Evolutionary conservation across 192 early-diverging fungal species (phyloP).

Genomic region (Backusella macrospora): DNA sequence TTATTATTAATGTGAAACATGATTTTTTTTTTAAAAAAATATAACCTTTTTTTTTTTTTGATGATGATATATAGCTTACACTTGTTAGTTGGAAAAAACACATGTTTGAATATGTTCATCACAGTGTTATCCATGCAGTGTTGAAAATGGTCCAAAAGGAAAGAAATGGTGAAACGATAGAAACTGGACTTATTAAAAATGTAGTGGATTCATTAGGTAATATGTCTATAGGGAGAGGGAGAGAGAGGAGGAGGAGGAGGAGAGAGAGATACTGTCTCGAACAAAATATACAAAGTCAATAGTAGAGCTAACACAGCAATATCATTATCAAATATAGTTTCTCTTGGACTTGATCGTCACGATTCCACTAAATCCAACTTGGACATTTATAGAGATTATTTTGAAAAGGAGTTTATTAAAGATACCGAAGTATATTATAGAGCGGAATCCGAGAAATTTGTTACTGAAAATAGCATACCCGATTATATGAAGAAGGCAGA

Average conservation of each 20-base stretch:
- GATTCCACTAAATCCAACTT: conserved; percentile 79
- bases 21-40: neutral
- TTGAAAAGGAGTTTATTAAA: conserved; percentile 81
- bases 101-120: conserved; percentile 68
- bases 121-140: conserved; percentile 74
- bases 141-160: conserved; percentile 81
- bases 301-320: neutral
- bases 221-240: neutral
- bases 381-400: conserved; percentile 87
- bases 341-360: conserved; percentile 80
- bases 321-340: conserved; percentile 54
- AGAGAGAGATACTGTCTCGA: too few relatives aligned
- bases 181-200: conserved; percentile 81
- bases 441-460: conserved; percentile 86
- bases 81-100: conserved; percentile 90
- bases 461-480: conserved; percentile 85
- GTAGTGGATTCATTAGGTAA: conserved; percentile 92
- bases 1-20: neutral
- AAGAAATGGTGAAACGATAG: conserved; percentile 89
- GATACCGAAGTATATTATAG: conserved; percentile 88
- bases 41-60: neutral
- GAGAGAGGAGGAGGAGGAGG: neutral
- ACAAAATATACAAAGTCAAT: neutral
- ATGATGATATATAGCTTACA: conserved; percentile 56
- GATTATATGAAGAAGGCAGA: conserved; percentile 97